A percentile compares a stretch with the other conserved stretches of the same genome.
phyloP scores from a whole-genome alignment of 306 rosid species.

The Sicyos baderoa region DNA sequence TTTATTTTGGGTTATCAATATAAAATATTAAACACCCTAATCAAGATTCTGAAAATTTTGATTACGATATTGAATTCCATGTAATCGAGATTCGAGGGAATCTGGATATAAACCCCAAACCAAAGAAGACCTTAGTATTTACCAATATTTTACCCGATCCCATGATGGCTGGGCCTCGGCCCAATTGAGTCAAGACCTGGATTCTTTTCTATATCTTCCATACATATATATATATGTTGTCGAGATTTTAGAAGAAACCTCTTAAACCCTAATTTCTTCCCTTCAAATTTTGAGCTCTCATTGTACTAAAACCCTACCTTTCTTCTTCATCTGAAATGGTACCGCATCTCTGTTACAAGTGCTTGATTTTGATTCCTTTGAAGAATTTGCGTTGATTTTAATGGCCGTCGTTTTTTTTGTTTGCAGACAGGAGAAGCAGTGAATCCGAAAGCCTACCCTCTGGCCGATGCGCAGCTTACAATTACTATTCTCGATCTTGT shows the following conservation, averaged over 20 bases:
- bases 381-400: background rate
- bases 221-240: background rate
- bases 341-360: too few species aligned
- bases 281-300: background rate
- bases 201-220: conserved; percentile 7
- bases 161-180: too few species aligned
- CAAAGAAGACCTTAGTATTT: too few species aligned
- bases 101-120: too few species aligned
- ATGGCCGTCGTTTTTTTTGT: background rate
- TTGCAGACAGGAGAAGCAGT: conserved; percentile 78
- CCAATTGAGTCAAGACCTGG: too few species aligned
- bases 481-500: conserved; percentile 77
- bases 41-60: too few species aligned
- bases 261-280: conserved; percentile 16
- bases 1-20: too few species aligned
- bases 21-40: too few species aligned
- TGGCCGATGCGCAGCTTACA: conserved; percentile 72
- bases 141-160: too few species aligned
- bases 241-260: conserved; percentile 5
- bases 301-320: conserved; percentile 9
- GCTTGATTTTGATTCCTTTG: background rate
- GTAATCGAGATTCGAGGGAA: too few species aligned
- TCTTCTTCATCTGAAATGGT: conserved; percentile 16
- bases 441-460: conserved; percentile 82
- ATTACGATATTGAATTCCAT: too few species aligned